These are phyloP conservation scores for Abrus pulchellus DNA, from an alignment of 306 rosid species.

Conservation along the genomic window DNA sequence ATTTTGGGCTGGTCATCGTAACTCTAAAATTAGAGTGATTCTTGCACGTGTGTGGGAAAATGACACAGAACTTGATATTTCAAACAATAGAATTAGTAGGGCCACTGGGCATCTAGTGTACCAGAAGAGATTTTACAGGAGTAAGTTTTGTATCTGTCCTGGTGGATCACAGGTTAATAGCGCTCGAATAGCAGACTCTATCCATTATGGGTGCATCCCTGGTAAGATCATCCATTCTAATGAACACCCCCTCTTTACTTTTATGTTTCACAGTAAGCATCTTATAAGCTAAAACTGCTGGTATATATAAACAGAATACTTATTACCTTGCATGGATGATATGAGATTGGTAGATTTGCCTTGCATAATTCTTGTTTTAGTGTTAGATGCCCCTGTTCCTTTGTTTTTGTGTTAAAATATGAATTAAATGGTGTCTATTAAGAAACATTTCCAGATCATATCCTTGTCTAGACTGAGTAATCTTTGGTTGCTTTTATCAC, in stretches of 20 bases:
- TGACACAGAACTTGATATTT: constrained; percentile 93
- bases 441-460: constrained; percentile 20
- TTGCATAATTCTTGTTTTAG: constrained; percentile 31
- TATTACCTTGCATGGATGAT: constrained; percentile 31
- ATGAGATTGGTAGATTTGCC: constrained; percentile 9
- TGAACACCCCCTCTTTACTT: constrained; percentile 1
- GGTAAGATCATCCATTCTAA: constrained; percentile 60
- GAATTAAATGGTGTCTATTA: constrained; percentile 3
- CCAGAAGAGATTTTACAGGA: constrained; percentile 88
- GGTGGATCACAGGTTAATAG: constrained; percentile 99
- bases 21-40: constrained; percentile 95
- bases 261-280: constrained; percentile 25
- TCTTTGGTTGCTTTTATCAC: constrained; percentile 21
- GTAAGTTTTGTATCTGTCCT: constrained; percentile 94
- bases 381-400: background rate
- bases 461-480: constrained; percentile 19
- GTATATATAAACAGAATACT: constrained; percentile 1
- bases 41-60: constrained; percentile 96
- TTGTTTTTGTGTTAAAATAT: constrained; percentile 15
- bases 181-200: constrained; percentile 93
- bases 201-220: constrained; percentile 98
- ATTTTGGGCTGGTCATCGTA: constrained; percentile 98
- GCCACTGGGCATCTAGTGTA: constrained; percentile 84
- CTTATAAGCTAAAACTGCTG: constrained; percentile 21
- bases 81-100: constrained; percentile 89